Conservation (phyloP, 2,329 filamentous ascomycete genomes). For the Cryphonectria naterciae region DNA sequence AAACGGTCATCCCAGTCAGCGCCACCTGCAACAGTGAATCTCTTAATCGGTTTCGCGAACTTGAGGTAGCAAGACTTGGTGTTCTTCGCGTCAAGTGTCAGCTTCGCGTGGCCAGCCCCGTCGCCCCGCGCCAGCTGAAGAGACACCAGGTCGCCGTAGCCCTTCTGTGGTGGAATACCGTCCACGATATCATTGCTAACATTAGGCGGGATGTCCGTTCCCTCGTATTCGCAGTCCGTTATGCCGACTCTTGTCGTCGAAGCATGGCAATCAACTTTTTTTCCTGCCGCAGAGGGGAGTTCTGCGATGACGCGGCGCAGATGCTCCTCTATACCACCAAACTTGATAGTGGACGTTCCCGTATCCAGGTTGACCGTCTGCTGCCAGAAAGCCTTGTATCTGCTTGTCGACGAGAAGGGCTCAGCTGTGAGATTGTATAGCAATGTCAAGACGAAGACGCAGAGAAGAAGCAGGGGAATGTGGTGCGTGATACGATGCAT, state of each 20-base stretch:
- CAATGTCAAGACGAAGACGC: slow-evolving; percentile 74
- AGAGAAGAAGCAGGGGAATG: slow-evolving; percentile 74
- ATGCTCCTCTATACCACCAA: slow-evolving; percentile 71
- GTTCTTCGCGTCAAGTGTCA: slow-evolving; percentile 72
- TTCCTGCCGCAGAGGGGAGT: slow-evolving; percentile 72
- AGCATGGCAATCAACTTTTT: slow-evolving; percentile 57
- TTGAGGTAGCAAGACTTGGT: slow-evolving; percentile 78
- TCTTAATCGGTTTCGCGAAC: slow-evolving; percentile 69
- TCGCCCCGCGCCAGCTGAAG: slow-evolving; percentile 59
- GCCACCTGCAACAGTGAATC: slow-evolving; percentile 66
- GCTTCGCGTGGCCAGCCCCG: slow-evolving; percentile 51
- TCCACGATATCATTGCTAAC: slow-evolving; percentile 56
- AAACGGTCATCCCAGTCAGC: slow-evolving; percentile 66
- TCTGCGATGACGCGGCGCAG: slow-evolving; percentile 67
- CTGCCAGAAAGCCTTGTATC: slow-evolving; percentile 86
- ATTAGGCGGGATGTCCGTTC: slow-evolving; percentile 61
- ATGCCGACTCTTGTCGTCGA: slow-evolving; percentile 53
- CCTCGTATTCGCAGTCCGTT: slow-evolving; percentile 71
- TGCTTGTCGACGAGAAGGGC: slow-evolving; percentile 79
- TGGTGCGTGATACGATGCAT: slow-evolving; percentile 86
- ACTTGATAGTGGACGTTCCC: slow-evolving; percentile 69
- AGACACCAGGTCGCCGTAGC: slow-evolving; percentile 64
- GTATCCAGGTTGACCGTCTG: slow-evolving; percentile 79
- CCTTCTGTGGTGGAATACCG: slow-evolving; percentile 46
- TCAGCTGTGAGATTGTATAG: slow-evolving; percentile 87